phyloP scores from a whole-genome alignment of 805 yeast species.

The Zygosaccharomyces kombuchaensis region DNA sequence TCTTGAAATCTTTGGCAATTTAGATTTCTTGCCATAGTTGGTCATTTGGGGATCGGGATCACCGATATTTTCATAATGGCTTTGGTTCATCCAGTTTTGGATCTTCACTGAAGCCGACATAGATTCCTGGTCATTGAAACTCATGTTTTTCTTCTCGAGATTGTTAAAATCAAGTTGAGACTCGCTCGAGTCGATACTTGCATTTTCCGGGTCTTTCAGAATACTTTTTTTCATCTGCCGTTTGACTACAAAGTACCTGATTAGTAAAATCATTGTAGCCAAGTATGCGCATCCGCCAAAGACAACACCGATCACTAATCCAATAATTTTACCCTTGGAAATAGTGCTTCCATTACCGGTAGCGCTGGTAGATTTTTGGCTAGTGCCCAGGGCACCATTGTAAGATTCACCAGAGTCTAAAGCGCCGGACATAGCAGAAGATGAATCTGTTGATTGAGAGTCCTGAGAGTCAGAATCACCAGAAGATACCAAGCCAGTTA shows the following conservation, averaged over 20 bases:
- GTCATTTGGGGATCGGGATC: conserved; percentile 15
- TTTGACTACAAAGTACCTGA: conserved; percentile 46
- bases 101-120: conserved; percentile 30
- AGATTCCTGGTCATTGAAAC: conserved; percentile 16
- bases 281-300: conserved; percentile 70
- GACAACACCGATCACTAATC: conserved; percentile 78
- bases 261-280: conserved; percentile 51
- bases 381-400: conserved; percentile 15
- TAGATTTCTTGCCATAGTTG: conserved; percentile 8
- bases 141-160: conserved; percentile 15
- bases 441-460: conserved; percentile 53
- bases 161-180: conserved; percentile 8
- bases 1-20: conserved; percentile 49
- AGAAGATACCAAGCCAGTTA: conserved; percentile 22
- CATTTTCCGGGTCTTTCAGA: conserved; percentile 21
- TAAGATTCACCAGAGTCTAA: conserved; percentile 5
- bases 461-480: conserved; percentile 77
- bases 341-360: conserved; percentile 22
- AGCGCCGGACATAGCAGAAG: conserved; percentile 13
- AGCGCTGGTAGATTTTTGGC: conserved; percentile 25
- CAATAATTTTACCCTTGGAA: conserved; percentile 52
- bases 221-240: conserved; percentile 17
- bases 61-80: conserved; percentile 19
- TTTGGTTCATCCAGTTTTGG: conserved; percentile 34
- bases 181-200: conserved; percentile 16